Evolutionary conservation across 345 rosid species (phyloP), one percentile per base, ranked within the genome.

Genomic region (Microcos paniculata): DNA sequence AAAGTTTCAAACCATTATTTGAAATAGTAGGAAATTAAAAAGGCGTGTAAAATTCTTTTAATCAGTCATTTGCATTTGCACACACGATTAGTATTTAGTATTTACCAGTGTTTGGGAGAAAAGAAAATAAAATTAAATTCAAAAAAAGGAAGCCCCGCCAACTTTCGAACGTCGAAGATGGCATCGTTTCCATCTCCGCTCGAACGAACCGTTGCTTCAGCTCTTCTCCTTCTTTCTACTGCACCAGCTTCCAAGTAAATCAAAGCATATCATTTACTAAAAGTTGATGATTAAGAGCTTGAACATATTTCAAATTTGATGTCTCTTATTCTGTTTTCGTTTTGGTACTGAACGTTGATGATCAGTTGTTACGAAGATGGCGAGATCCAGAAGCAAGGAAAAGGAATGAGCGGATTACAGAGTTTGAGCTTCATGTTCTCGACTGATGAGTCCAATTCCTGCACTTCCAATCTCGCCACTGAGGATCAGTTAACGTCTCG

Each of bases 171-270:
- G 6, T 28, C 62, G 68, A 73, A 28, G 63, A 89, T 85, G 89
- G 62, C 62, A 76, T 78, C 80, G 64, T 93, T 92, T 84, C 98
- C 99, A 35, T 85, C 90, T 55, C 69, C 84, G 55, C 76, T 74
- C 40, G 99, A 92, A 82, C 84, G 76, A 83, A 69, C 83, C 3
- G 96, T 83, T 35, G 97, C 98, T 78, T 87, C 96, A 18, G 86
- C 96, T 76, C 99, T 91, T 18, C 91, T 93, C 78, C 91, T 87
- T 19, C 97, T 93, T 83, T 88, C 91, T 43, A 30, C 85, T 70
- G 71, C 83, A 51, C 86, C 85, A 35, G 40, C 40, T 72, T 76
- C 78, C 58, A 71, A 68, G 90, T 83, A 76, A 79, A 19, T 53
- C 31, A 57, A n/a, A 49, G 51, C 28, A n/a, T 9, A 49, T 48